Percentiles rank a stretch among this genome's conserved stretches.
Evolutionary conservation across 1,139 yeast genomes (phyloP).

Genomic region (Meyerozyma sp.): DNA sequence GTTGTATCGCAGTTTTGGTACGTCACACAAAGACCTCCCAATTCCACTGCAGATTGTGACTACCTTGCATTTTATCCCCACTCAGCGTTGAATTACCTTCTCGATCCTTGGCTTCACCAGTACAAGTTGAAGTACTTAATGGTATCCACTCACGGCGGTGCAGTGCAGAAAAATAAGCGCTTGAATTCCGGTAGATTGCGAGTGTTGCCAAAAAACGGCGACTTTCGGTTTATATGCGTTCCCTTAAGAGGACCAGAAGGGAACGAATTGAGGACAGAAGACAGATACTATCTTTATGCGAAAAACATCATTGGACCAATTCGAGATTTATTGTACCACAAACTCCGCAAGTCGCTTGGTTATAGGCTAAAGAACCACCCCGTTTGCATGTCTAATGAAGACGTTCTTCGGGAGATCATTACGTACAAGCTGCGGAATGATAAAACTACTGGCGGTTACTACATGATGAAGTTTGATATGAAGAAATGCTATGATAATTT

Average conservation of each 20-base stretch:
- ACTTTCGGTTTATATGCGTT: slow-evolving; percentile 55
- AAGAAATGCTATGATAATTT: slow-evolving; percentile 75
- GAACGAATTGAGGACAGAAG: neutral
- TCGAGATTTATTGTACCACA: slow-evolving; percentile 17
- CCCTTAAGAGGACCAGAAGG: slow-evolving; percentile 29
- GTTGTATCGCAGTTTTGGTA: slow-evolving; percentile 58
- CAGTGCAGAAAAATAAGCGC: slow-evolving; percentile 6
- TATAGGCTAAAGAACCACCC: slow-evolving; percentile 13
- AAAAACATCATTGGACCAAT: slow-evolving; percentile 6
- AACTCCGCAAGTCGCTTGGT: slow-evolving; percentile 14
- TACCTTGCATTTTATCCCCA: slow-evolving; percentile 47
- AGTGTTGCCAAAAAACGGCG: slow-evolving; percentile 52
- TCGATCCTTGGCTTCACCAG: slow-evolving; percentile 32
- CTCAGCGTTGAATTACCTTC: slow-evolving; percentile 48
- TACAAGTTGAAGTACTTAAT: slow-evolving; percentile 32
- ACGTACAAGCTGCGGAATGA: slow-evolving; percentile 11
- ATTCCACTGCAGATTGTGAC: neutral
- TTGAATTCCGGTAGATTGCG: slow-evolving; percentile 33
- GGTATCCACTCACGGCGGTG: neutral
- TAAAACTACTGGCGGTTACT: slow-evolving; percentile 7
- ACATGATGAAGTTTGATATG: slow-evolving; percentile 70
- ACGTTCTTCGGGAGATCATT: slow-evolving; percentile 18
- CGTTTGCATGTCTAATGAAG: slow-evolving; percentile 21
- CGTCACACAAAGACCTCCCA: slow-evolving; percentile 52
- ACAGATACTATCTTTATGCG: neutral